phyloP scores from a whole-genome alignment of 495 filamentous ascomycete species.

The Hypomontagnella monticulosa region DNA sequence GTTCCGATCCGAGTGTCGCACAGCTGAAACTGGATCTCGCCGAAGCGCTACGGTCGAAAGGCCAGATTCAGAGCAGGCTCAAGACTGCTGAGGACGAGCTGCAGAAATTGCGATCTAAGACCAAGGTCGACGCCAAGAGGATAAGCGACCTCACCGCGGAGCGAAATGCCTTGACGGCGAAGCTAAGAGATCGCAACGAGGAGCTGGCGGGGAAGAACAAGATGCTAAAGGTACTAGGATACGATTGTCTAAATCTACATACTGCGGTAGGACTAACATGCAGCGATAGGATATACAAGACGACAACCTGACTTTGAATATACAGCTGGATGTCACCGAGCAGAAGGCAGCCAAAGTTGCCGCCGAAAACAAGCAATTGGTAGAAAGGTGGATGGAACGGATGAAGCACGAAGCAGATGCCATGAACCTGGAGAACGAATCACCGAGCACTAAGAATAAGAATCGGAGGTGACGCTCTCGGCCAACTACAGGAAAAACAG shows the following conservation, averaged over 20 bases:
- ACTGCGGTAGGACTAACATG: slow-evolving; percentile 22
- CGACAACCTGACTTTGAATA: slow-evolving; percentile 82
- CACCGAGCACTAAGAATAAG: slow-evolving; percentile 31
- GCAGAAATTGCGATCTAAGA: slow-evolving; percentile 66
- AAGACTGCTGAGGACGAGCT: slow-evolving; percentile 68
- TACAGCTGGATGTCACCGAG: slow-evolving; percentile 88
- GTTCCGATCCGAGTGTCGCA: slow-evolving; percentile 48
- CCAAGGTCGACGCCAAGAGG: slow-evolving; percentile 61
- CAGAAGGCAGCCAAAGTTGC: slow-evolving; percentile 71
- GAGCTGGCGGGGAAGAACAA: slow-evolving; percentile 85
- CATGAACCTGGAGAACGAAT: slow-evolving; percentile 74
- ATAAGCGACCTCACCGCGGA: slow-evolving; percentile 72
- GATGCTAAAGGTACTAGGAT: slow-evolving; percentile 70
- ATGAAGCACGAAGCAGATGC: slow-evolving; percentile 86
- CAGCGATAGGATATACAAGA: slow-evolving; percentile 79
- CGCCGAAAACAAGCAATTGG: slow-evolving; percentile 86
- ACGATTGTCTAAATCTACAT: neutral
- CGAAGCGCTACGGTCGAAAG: slow-evolving; percentile 77
- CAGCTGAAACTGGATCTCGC: slow-evolving; percentile 70
- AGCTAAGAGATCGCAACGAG: slow-evolving; percentile 81
- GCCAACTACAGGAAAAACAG: slow-evolving; percentile 1
- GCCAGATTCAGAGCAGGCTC: slow-evolving; percentile 69
- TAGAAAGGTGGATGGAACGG: slow-evolving; percentile 89
- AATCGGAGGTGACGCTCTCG: slow-evolving; percentile 24
- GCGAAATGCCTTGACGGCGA: slow-evolving; percentile 65